These are phyloP conservation scores for Pulveroboletus sp. DNA, from an alignment of 768 basidiomycete genomes.

Conservation along the genomic window DNA sequence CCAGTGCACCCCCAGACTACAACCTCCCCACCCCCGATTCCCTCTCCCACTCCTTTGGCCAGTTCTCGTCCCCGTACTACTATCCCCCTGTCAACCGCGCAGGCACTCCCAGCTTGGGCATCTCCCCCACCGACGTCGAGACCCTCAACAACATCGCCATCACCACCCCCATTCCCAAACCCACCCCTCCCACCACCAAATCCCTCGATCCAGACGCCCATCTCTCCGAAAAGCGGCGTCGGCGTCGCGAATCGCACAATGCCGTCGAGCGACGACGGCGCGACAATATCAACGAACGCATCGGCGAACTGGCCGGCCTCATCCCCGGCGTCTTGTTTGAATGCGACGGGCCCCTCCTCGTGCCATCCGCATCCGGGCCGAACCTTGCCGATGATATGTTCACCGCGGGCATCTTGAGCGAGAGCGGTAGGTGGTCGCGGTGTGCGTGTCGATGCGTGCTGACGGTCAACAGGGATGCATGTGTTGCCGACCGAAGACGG, in stretches of 20 bases:
- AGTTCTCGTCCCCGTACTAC: slow-evolving; percentile 27
- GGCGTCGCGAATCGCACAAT: slow-evolving; percentile 85
- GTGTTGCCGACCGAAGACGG: slow-evolving; percentile 25
- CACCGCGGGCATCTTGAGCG: slow-evolving; percentile 16
- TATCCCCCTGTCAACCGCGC: slow-evolving; percentile 17
- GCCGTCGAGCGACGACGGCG: slow-evolving; percentile 84
- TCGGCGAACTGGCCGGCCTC: slow-evolving; percentile 82
- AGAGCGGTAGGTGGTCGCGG: slow-evolving; percentile 20
- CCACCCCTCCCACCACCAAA: slow-evolving; percentile 1
- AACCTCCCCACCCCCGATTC: slow-evolving; percentile 45
- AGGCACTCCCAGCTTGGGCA: slow-evolving; percentile 20
- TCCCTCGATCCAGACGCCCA: slow-evolving; percentile 36
- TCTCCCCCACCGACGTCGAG: slow-evolving; percentile 27
- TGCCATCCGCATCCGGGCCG: slow-evolving; percentile 15
- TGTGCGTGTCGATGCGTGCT: no score
- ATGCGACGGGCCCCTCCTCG: slow-evolving; percentile 34
- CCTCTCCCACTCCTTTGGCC: slow-evolving; percentile 27
- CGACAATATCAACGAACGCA: slow-evolving; percentile 96
- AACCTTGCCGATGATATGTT: slow-evolving; percentile 20
- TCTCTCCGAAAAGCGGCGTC: slow-evolving; percentile 74
- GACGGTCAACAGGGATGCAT: slow-evolving; percentile 19
- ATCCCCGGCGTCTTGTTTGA: slow-evolving; percentile 87
- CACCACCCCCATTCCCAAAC: neutral
- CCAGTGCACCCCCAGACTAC: slow-evolving; percentile 34
- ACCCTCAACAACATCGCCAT: slow-evolving; percentile 20